Percentiles rank a stretch among this genome's conserved stretches.
Evolutionary conservation across 352 stramenopile species (phyloP).

Genomic region (Globisporangium echinulatum): DNA sequence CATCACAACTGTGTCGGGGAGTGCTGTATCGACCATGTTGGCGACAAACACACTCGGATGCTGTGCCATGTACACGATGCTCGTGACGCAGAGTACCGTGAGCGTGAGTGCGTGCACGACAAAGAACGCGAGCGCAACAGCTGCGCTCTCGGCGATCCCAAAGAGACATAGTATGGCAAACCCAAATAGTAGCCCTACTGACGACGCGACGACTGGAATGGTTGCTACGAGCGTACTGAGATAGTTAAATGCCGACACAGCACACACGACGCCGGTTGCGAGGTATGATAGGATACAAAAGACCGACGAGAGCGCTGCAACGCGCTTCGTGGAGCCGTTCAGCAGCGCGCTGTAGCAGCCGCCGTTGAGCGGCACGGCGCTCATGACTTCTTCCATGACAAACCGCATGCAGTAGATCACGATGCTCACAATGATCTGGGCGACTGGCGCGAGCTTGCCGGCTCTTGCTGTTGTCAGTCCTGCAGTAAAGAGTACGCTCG

Average conservation of each 20-base stretch:
- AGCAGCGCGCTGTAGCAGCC: slow-evolving; percentile 85
- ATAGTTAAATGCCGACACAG: slow-evolving; percentile 69
- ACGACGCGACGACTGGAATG: slow-evolving; percentile 35
- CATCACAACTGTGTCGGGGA: slow-evolving; percentile 29
- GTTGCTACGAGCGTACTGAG: slow-evolving; percentile 48
- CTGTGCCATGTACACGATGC: slow-evolving; percentile 41
- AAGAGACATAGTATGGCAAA: slow-evolving; percentile 71
- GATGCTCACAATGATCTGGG: slow-evolving; percentile 50
- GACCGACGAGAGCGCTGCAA: slow-evolving; percentile 60
- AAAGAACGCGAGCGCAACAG: slow-evolving; percentile 74
- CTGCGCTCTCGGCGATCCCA: slow-evolving; percentile 72
- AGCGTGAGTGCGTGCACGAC: slow-evolving; percentile 61
- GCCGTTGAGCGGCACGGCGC: slow-evolving; percentile 78
- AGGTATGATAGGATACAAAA: slow-evolving; percentile 85
- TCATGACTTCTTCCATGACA: slow-evolving; percentile 82
- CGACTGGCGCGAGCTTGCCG: slow-evolving; percentile 66
- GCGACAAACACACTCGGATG: slow-evolving; percentile 45
- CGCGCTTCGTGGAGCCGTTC: slow-evolving; percentile 77
- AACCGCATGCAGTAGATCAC: slow-evolving; percentile 42
- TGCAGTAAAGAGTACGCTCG: slow-evolving; percentile 66
- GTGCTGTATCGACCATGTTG: slow-evolving; percentile 38
- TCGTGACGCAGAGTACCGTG: slow-evolving; percentile 36
- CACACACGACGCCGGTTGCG: slow-evolving; percentile 59
- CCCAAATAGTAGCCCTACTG: slow-evolving; percentile 44
- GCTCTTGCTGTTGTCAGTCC: slow-evolving; percentile 34